Evolutionary conservation across 176 grass and related monocot species (phyloP).

Genomic region (Oryza officinalis): DNA sequence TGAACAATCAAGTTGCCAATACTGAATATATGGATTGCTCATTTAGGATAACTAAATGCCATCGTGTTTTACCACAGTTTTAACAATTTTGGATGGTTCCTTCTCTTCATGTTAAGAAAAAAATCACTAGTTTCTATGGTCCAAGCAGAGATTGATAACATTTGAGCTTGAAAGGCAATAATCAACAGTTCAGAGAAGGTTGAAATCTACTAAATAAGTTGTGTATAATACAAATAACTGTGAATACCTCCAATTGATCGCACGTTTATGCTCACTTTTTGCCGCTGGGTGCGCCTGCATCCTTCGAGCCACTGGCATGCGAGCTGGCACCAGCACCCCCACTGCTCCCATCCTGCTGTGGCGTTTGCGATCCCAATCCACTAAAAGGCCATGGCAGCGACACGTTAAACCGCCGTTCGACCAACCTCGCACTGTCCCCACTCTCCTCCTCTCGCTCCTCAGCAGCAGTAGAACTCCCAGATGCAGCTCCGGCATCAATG

Average conservation of each 20-base stretch:
- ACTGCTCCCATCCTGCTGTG: constrained; percentile 51
- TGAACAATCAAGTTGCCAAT: constrained; percentile 19
- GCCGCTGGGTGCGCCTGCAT: constrained; percentile 31
- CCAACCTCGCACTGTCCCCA: constrained; percentile 38
- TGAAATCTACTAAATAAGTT: constrained; percentile 19
- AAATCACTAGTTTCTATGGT: background rate
- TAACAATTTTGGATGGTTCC: background rate
- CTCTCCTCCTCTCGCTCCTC: constrained; percentile 24
- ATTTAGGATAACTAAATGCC: background rate
- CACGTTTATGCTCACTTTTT: constrained; percentile 50
- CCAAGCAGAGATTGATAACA: constrained; percentile 14
- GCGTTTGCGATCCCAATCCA: constrained; percentile 52
- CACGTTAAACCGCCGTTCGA: constrained; percentile 66
- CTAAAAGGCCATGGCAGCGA: constrained; percentile 69
- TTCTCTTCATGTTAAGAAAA: background rate
- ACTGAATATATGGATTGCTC: background rate
- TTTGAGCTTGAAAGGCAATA: background rate
- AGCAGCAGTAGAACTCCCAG: constrained; percentile 42
- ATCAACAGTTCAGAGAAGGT: background rate
- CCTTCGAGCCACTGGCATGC: constrained; percentile 43
- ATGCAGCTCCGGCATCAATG: constrained; percentile 6
- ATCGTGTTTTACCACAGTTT: constrained; percentile 22
- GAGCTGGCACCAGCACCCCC: constrained; percentile 51
- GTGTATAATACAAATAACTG: background rate
- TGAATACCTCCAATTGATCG: constrained; percentile 47